phyloP scores from a whole-genome alignment of 495 filamentous ascomycete species.

The Penicillium chermesinum region DNA sequence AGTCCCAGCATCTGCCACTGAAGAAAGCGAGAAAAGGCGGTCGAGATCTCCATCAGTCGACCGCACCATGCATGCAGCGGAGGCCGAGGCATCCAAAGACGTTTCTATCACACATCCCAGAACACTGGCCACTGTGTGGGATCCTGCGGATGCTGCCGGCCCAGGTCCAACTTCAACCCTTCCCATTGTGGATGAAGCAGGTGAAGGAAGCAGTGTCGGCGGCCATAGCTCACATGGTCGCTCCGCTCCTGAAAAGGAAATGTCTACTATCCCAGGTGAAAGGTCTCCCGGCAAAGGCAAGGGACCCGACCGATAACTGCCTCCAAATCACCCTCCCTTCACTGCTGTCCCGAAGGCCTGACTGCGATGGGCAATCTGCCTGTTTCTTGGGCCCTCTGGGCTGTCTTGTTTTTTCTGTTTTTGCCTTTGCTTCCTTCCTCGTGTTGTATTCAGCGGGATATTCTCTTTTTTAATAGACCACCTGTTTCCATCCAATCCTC shows the following conservation, averaged over 20 bases:
- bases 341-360: no score
- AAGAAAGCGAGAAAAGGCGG: conserved; percentile 24
- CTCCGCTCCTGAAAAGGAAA: conserved; percentile 43
- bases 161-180: conserved; percentile 60
- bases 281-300: conserved; percentile 26
- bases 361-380: no score
- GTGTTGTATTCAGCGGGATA: conserved; percentile 24
- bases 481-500: conserved; percentile 4
- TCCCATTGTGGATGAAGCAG: conserved; percentile 90
- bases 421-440: conserved; percentile 18
- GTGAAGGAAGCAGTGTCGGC: conserved; percentile 70
- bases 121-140: conserved; percentile 48
- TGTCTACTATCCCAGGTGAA: conserved; percentile 47
- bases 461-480: conserved; percentile 23
- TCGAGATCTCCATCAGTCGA: conserved; percentile 41
- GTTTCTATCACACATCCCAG: conserved; percentile 50
- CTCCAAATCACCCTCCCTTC: no score
- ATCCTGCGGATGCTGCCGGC: conserved; percentile 49
- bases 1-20: conserved; percentile 24
- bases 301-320: conserved; percentile 8
- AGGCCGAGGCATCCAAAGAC: conserved; percentile 51
- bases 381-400: conserved; percentile 1
- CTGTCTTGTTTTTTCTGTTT: not conserved
- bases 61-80: conserved; percentile 44
- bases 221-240: conserved; percentile 40